These are phyloP conservation scores for Megacollybia marginata DNA, from an alignment of 768 basidiomycete species.

Conservation along the genomic window DNA sequence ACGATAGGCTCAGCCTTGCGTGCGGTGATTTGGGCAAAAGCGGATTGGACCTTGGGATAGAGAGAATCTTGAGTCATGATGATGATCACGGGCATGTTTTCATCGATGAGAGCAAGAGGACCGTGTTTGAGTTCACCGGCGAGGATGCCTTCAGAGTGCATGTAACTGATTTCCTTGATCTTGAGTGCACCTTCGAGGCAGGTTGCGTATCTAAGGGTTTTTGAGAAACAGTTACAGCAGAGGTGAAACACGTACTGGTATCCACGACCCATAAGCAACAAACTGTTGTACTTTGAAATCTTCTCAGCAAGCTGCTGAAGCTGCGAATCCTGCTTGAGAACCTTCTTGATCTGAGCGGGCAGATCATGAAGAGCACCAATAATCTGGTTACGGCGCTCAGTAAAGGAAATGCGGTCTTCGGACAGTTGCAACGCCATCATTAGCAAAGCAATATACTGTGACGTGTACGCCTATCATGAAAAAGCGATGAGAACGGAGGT, in stretches of 20 bases:
- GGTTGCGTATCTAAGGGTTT: constrained; percentile 80
- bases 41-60: constrained; percentile 96
- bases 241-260: constrained; percentile 64
- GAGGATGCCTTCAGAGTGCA: constrained; percentile 80
- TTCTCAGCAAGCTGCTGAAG: constrained; percentile 82
- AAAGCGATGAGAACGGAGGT: neutral
- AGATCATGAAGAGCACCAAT: constrained; percentile 90
- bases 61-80: constrained; percentile 99
- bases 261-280: constrained; percentile 95
- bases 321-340: constrained; percentile 70
- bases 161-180: constrained; percentile 99
- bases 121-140: constrained; percentile 99
- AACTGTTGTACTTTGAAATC: constrained; percentile 73
- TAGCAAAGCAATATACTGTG: constrained; percentile 95
- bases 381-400: constrained; percentile 84
- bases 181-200: constrained; percentile 98
- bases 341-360: constrained; percentile 80
- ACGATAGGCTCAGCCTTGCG: constrained; percentile 95
- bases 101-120: constrained; percentile 94
- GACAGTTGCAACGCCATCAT: constrained; percentile 99
- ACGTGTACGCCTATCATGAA: constrained; percentile 86
- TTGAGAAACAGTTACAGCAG: neutral
- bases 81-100: constrained; percentile 98
- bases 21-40: constrained; percentile 94
- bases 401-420: constrained; percentile 93